phyloP scores from a whole-genome alignment of 1,284 basidiomycete genomes.

The Moniliophthora roreri region DNA sequence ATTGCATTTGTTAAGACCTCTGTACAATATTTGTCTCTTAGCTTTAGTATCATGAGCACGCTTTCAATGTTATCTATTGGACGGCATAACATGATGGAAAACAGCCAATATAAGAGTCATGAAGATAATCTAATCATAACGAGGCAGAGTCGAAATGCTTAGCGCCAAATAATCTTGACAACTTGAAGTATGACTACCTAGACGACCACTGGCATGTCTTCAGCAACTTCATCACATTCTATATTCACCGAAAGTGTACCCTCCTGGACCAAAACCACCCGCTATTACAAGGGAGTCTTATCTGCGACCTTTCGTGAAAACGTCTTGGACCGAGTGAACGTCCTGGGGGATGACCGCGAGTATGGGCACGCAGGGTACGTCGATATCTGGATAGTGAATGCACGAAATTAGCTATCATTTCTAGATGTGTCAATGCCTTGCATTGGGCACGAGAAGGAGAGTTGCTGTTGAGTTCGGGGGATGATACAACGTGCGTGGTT shows the following conservation, averaged over 20 bases:
- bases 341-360: conserved; percentile 52
- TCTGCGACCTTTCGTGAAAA: not conserved
- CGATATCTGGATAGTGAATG: conserved; percentile 3
- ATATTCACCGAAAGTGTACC: not conserved
- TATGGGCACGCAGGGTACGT: conserved; percentile 69
- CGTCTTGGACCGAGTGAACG: conserved; percentile 22
- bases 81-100: no score
- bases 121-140: no score
- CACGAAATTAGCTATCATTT: conserved; percentile 9
- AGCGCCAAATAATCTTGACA: no score
- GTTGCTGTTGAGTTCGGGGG: conserved; percentile 75
- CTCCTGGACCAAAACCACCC: not conserved
- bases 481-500: conserved; percentile 73
- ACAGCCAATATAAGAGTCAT: no score
- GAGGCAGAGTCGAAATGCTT: no score
- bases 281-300: conserved; percentile 3
- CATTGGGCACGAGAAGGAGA: conserved; percentile 81
- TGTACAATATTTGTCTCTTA: not conserved
- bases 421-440: conserved; percentile 82
- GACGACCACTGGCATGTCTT: no score
- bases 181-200: no score
- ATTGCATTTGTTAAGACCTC: not conserved
- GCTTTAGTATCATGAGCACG: not conserved
- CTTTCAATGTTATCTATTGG: not conserved
- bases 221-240: not conserved